Conservation (phyloP, 78 protist species). For the Cavenderia fasciculata region DNA sequence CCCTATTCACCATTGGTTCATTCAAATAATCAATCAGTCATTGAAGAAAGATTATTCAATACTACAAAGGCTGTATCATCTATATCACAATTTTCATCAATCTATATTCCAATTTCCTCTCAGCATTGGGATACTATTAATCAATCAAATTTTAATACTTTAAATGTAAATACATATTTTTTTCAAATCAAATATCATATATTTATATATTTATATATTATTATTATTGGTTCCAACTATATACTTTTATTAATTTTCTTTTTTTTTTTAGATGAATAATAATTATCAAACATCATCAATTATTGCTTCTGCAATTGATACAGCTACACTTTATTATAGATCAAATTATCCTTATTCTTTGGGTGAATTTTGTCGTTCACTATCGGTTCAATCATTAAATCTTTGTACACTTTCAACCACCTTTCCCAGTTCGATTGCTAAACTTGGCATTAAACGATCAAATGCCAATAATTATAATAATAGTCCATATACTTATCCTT, state of each 20-base stretch:
- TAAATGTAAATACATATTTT: background rate
- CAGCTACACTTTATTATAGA: constrained; percentile 34
- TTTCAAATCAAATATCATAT: background rate
- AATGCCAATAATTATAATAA: background rate
- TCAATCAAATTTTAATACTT: background rate
- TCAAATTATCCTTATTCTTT: constrained; percentile 12
- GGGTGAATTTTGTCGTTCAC: background rate
- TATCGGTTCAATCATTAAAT: background rate
- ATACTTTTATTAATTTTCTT: background rate
- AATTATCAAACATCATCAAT: constrained; percentile 37
- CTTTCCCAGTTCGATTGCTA: background rate
- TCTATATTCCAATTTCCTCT: constrained; percentile 35
- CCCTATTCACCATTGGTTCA: background rate
- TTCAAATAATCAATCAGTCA: background rate
- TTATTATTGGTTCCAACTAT: background rate
- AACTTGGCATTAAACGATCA: background rate
- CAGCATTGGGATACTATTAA: constrained; percentile 12
- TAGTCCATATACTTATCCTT: background rate
- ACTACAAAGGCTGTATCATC: background rate
- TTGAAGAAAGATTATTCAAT: constrained; percentile 16
- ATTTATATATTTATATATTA: background rate
- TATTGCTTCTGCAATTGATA: constrained; percentile 45
- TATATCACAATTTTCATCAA: background rate
- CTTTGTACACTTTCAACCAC: background rate
- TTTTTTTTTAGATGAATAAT: background rate